Conservation (phyloP, 352 stramenopile genomes). For the Globisporangium viniferum region DNA sequence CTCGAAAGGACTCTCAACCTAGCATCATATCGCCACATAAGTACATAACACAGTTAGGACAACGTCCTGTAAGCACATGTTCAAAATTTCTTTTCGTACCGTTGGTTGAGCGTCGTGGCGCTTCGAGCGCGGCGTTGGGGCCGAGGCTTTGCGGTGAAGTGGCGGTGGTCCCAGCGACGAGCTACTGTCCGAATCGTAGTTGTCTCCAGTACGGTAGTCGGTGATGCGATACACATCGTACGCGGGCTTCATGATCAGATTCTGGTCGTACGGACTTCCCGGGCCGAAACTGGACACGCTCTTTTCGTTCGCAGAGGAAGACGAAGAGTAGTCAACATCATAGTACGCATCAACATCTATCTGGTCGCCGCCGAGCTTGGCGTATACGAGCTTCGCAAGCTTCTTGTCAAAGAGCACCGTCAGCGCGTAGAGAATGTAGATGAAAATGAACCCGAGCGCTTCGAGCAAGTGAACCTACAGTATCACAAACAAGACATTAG, state of each 20-base stretch:
- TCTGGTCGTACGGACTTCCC: neutral
- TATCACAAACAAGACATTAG: neutral
- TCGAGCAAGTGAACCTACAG: conserved; percentile 48
- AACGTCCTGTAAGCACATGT: neutral
- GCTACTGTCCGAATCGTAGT: conserved; percentile 47
- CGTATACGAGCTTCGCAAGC: conserved; percentile 23
- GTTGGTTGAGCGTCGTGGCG: neutral
- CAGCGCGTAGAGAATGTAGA: conserved; percentile 63
- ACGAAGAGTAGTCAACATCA: conserved; percentile 13
- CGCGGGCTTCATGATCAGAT: conserved; percentile 15
- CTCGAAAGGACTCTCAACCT: neutral
- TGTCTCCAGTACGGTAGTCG: conserved; percentile 14
- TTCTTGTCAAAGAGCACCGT: conserved; percentile 61
- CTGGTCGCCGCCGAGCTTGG: conserved; percentile 18
- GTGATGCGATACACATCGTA: conserved; percentile 39
- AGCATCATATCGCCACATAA: neutral
- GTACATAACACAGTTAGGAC: neutral
- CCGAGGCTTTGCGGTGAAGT: conserved; percentile 53
- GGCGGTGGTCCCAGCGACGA: conserved; percentile 35
- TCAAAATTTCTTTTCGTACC: neutral
- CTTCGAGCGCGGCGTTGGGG: conserved; percentile 50
- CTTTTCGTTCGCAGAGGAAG: conserved; percentile 22
- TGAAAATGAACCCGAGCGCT: conserved; percentile 65
- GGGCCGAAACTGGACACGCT: conserved; percentile 23
- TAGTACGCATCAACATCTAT: conserved; percentile 39